Conservation (phyloP, 2,329 filamentous ascomycete species). For the Teratosphaeriaceae sp. region DNA sequence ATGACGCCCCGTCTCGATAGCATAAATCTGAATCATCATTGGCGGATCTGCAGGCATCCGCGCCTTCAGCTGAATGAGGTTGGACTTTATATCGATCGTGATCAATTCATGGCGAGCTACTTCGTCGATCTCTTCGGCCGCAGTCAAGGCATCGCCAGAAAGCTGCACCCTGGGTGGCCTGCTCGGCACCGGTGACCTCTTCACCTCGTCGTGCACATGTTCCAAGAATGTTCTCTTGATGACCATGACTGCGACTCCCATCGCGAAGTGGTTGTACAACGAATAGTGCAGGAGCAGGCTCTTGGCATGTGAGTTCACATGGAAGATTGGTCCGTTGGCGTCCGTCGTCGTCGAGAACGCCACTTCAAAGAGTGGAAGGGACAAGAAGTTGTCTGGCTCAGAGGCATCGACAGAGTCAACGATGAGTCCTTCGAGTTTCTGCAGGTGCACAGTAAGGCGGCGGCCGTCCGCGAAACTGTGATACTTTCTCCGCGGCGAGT, state of each 20-base stretch:
- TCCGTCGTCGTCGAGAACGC: conserved; percentile 81
- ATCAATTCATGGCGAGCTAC: conserved; percentile 56
- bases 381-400: conserved; percentile 79
- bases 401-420: conserved; percentile 80
- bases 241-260: conserved; percentile 73
- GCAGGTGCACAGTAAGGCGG: conserved; percentile 70
- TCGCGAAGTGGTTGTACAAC: conserved; percentile 84
- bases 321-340: conserved; percentile 77
- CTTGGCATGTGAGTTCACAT: conserved; percentile 74
- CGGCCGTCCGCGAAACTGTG: conserved; percentile 62
- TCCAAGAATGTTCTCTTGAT: conserved; percentile 45
- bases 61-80: conserved; percentile 80
- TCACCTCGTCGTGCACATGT: conserved; percentile 11
- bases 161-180: conserved; percentile 17
- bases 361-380: conserved; percentile 79
- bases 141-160: conserved; percentile 8
- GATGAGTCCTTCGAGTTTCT: conserved; percentile 82
- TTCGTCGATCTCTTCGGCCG: conserved; percentile 20
- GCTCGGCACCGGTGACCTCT: conserved; percentile 9
- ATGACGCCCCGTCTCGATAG: conserved; percentile 74
- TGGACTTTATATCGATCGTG: conserved; percentile 73
- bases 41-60: conserved; percentile 84
- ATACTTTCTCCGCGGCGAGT: conserved; percentile 46
- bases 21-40: conserved; percentile 83
- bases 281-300: conserved; percentile 84